Evolutionary conservation across 768 basidiomycete genomes (phyloP), one percentile per base, ranked within the genome.

Genomic region (Tulasnella sp.): DNA sequence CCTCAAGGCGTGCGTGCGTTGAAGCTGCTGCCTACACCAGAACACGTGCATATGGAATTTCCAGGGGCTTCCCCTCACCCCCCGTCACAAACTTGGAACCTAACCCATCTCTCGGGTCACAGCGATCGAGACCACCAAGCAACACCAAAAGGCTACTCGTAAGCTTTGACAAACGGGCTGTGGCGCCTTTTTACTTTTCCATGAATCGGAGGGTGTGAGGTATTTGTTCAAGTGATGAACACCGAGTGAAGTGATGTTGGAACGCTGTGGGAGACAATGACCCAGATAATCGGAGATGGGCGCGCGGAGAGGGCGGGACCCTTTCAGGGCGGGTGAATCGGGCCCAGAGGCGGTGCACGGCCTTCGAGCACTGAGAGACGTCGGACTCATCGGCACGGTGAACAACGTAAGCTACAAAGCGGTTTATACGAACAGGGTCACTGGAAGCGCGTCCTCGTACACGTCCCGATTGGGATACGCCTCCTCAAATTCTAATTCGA

Each of bases 291-390:
- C 62, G 62, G 62, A 31, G 62, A 27, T 6, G 14, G 62, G 62
- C 3, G 58, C 27, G 58, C 62, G 34, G 9, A 6, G 56, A 24
- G 56, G 34, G 8, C 62, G 16, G 34, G 62, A 27, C 16, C 34
- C 62, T 36, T 31, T 68, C 62, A 68, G 62, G 62, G 62, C 62
- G 62, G 62, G 62, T n/a, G 62, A 14, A 68, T 68, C 62, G 62
- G 62, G 62, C 52, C 52, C 2, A 10, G 7, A 31, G 62, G 62
- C 62, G 7, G 62, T 68, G 62, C 62, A 68, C 31, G 62, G 62
- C 62, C 62, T 68, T 52, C 52, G 24, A 44, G 1, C 16, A 16
- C 12, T 58, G 56, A 58, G 44, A 44, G 44, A 44, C 44, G 31
- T 58, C 56, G 56, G 56, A 58, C 56, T 24, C 12, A n/a, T 58